Evolutionary conservation across 2,329 filamentous ascomycete genomes (phyloP), one percentile per base, ranked within the genome.

Genomic region (Fusarium sublunatum): DNA sequence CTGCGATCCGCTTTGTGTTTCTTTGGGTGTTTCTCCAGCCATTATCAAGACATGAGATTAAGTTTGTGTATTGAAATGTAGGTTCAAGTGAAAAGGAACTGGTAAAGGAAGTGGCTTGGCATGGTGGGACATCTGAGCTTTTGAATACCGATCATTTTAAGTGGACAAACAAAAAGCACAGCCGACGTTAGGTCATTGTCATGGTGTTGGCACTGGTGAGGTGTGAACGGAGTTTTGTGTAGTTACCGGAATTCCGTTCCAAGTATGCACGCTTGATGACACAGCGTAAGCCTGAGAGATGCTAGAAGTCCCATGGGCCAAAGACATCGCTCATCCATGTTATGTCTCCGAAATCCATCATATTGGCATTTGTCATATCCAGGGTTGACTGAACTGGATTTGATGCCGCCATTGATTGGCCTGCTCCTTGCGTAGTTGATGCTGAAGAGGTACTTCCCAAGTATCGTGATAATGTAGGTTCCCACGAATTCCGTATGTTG

Each of bases 281-380:
- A 22, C 10, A 41, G 48, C 31, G 22, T 19, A 19, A 19, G 19
- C 19, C 19, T 19, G 19, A n/a, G 29, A 32, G 38, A 10, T 40
- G 19, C 64, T 57, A 75, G 36, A 73, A 72, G 15, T 77, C 75
- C 76, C 75, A 77, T 5, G 76, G 73, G 1, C 74, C 74, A 65
- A 77, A 77, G 6, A 76, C 70, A 36, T 77, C 75, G 13, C 73
- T 70, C 74, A 78, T 77, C 76, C 76, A 78, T 15, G 70, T 63
- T 43, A 77, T 60, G 56, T 78, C 75, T 7, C 65, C 69, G 40
- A 77, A 73, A 48, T 77, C 75, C 41, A 73, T 63, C 24, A 66
- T 63, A 7, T 64, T 68, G n/a, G 62, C 48, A 24, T 63, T 72
- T 8, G 52, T 45, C 35, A 70, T 52, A 35, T 64, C 67, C 32